These are phyloP conservation scores for Rhizopus microsporus DNA, from an alignment of 371 early-diverging fungal genomes.

Conservation along the genomic window DNA sequence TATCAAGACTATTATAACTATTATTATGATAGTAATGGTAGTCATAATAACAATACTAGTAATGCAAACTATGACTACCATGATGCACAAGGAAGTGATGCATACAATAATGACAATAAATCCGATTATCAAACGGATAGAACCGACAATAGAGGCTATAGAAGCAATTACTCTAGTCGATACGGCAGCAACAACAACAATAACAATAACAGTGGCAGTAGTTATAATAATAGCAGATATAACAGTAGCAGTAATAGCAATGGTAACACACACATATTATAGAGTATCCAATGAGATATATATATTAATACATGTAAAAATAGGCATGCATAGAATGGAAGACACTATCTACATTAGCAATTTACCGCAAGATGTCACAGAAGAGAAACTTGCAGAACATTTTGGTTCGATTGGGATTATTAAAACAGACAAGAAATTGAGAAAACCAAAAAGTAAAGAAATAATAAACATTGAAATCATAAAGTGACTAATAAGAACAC, in stretches of 20 bases:
- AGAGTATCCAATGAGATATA: background rate
- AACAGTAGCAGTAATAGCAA: background rate
- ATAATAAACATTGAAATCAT: background rate
- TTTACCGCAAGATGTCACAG: conserved; percentile 56
- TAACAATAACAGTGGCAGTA: background rate
- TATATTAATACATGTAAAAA: background rate
- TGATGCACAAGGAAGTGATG: background rate
- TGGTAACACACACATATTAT: background rate
- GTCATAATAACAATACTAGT: background rate
- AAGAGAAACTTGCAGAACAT: conserved; percentile 59
- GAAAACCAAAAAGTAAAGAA: conserved; percentile 57
- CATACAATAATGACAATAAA: background rate
- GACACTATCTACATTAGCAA: conserved; percentile 74
- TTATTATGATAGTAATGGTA: background rate
- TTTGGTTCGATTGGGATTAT: conserved; percentile 75
- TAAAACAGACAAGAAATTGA: conserved; percentile 68
- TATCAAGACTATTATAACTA: conserved; percentile 1
- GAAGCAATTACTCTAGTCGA: background rate
- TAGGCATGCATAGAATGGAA: conserved; percentile 47
- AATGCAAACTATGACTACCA: too few relatives aligned
- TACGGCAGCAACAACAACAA: background rate
- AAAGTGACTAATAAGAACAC: conserved; percentile 1
- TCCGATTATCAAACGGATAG: conserved; percentile 1
- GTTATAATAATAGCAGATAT: background rate
- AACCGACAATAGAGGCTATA: background rate